Conservation (phyloP, 2,329 filamentous ascomycete species). For the Penicillium sp. region DNA sequence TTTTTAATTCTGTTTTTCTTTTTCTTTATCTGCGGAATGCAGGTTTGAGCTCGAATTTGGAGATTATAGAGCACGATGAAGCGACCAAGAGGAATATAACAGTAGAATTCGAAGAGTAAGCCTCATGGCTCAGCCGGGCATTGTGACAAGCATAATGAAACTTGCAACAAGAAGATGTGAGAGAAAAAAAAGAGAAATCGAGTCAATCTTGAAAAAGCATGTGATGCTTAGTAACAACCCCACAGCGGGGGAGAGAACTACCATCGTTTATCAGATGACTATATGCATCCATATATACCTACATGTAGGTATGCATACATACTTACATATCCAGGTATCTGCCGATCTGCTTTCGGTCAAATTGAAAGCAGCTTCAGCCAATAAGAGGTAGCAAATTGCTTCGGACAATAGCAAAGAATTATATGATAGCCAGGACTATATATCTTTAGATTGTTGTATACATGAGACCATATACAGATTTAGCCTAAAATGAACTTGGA, state of each 20-base stretch:
- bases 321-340: background rate
- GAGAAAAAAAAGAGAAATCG: background rate
- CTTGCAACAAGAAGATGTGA: background rate
- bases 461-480: too few species aligned
- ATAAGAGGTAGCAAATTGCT: too few species aligned
- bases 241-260: background rate
- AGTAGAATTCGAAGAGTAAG: background rate
- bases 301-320: background rate
- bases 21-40: background rate
- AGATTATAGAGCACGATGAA: background rate
- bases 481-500: too few species aligned
- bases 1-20: background rate
- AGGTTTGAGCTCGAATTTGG: background rate
- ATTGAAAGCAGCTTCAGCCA: too few species aligned
- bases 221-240: conserved; percentile 9
- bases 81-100: background rate
- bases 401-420: too few species aligned
- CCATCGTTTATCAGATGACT: too few species aligned
- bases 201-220: background rate
- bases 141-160: background rate
- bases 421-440: background rate
- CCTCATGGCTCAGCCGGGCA: conserved; percentile 2
- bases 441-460: background rate
- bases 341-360: too few species aligned
- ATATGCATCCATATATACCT: background rate